Evolutionary conservation across 73 alveolate genomes (phyloP).

Genomic region (Tetrahymena elliotti): DNA sequence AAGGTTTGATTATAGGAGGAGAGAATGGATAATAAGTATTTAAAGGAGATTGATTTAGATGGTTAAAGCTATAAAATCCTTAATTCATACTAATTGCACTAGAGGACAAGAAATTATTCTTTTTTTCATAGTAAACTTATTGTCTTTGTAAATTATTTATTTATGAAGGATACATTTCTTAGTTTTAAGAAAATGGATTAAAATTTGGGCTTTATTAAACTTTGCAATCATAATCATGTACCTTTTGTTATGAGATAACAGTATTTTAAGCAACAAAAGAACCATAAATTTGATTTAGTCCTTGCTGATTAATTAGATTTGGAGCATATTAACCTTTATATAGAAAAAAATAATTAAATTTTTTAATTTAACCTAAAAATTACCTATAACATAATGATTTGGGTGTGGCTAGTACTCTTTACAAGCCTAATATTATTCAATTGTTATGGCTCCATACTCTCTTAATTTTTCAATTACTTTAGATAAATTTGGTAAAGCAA

Average conservation of each 20-base stretch:
- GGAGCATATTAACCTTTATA: not conserved
- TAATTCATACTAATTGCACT: not conserved
- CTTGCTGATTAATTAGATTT: not conserved
- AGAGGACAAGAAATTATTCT: not conserved
- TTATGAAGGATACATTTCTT: not conserved
- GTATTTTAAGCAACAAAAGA: not conserved
- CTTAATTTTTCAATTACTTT: slow-evolving; percentile 1
- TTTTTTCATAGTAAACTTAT: too few species aligned
- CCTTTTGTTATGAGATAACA: not conserved
- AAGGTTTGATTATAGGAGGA: not conserved
- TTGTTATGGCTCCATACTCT: not conserved
- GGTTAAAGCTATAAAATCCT: not conserved
- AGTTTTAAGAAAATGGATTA: not conserved
- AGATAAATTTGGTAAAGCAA: slow-evolving; percentile 12
- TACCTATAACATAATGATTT: not conserved
- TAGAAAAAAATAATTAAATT: too few species aligned
- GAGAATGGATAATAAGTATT: not conserved
- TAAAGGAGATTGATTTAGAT: not conserved
- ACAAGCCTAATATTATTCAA: not conserved
- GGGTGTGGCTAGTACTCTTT: not conserved
- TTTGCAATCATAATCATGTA: not conserved
- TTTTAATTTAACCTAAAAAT: not conserved
- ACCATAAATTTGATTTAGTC: not conserved
- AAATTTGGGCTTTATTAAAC: not conserved
- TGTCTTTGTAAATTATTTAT: not conserved